Conservation (phyloP, 371 early-diverging fungal genomes). For the Saksenaea vasiformis region DNA sequence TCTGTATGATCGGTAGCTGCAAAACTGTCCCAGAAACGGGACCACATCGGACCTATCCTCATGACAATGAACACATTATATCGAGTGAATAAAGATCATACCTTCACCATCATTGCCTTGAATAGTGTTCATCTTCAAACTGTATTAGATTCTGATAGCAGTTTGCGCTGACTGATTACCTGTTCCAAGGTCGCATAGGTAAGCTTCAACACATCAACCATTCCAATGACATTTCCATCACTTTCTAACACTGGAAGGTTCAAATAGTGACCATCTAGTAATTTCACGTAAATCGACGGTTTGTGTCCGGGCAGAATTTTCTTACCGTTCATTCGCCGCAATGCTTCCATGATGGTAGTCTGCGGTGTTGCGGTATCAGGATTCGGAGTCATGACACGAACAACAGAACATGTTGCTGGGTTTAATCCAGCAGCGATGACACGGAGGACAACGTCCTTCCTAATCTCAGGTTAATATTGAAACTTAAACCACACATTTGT, state of each 20-base stretch:
- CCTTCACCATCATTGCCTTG: constrained; percentile 51
- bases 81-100: neutral
- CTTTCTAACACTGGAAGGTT: constrained; percentile 86
- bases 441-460: constrained; percentile 86
- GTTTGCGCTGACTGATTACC: constrained; percentile 14
- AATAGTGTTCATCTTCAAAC: constrained; percentile 31
- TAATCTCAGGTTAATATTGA: constrained; percentile 1
- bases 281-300: neutral
- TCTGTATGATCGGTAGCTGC: constrained; percentile 49
- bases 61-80: neutral
- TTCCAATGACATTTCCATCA: constrained; percentile 69
- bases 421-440: constrained; percentile 91
- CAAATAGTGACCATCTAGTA: constrained; percentile 66
- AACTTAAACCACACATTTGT: neutral
- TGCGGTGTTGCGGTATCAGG: constrained; percentile 84
- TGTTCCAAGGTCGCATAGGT: constrained; percentile 78
- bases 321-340: constrained; percentile 87
- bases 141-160: neutral
- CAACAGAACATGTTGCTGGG: constrained; percentile 84
- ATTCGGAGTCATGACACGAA: constrained; percentile 95
- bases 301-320: neutral
- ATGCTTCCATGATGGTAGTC: constrained; percentile 85
- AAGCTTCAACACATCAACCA: constrained; percentile 89
- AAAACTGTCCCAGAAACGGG: constrained; percentile 52
- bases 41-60: constrained; percentile 39